These are phyloP conservation scores for Metarhizium robertsii DNA, from an alignment of 2,329 filamentous ascomycete species.

Conservation along the genomic window DNA sequence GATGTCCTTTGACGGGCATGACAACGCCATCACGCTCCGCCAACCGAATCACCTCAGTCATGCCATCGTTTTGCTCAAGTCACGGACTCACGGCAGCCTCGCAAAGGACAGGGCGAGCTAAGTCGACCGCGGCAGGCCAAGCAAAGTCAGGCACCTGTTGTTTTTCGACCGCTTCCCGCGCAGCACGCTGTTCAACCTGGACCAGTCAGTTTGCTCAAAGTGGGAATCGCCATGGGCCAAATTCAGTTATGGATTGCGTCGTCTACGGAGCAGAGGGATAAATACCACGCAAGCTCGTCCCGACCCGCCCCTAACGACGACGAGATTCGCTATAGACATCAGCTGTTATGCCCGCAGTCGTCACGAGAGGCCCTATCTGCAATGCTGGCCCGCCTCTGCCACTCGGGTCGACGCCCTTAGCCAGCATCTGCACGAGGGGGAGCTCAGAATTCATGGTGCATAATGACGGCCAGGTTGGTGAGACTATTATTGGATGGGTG, in stretches of 20 bases:
- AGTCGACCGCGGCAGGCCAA: background rate
- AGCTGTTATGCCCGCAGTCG: constrained; percentile 4
- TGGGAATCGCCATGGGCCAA: background rate
- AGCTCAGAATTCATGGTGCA: background rate
- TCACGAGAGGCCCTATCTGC: constrained; percentile 2
- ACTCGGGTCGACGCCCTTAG: background rate
- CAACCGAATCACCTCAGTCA: background rate
- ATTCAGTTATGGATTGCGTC: background rate
- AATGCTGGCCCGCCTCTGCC: background rate
- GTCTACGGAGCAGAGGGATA: background rate
- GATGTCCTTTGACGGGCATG: background rate
- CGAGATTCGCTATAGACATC: constrained; percentile 1
- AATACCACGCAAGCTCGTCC: background rate
- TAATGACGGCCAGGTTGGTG: constrained; percentile 1
- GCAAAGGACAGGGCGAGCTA: background rate
- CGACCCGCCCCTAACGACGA: background rate
- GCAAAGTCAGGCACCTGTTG: background rate
- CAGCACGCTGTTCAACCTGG: background rate
- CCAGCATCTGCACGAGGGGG: background rate
- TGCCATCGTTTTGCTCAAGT: background rate
- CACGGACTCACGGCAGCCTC: background rate
- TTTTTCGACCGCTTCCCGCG: background rate
- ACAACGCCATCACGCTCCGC: background rate
- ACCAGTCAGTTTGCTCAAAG: background rate
- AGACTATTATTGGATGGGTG: constrained; percentile 1